Base-by-base conservation (phyloP, 768 basidiomycete species). In the Xerocomus brunneocitrinus region DNA sequence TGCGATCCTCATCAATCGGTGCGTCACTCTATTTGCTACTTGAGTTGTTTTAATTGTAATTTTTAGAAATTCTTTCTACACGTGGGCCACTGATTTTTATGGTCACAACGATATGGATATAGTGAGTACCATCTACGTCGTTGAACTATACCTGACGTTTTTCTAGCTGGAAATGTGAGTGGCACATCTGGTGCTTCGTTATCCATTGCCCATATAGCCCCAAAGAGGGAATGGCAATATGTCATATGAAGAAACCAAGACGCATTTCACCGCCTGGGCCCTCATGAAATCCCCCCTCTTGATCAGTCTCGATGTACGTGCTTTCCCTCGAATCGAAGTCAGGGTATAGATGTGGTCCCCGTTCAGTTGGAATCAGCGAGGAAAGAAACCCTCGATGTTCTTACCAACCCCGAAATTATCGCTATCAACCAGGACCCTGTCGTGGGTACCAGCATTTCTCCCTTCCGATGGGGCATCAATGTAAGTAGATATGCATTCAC, bases 201-300 rank as follows among this genome's bases (percentile, higher is more conserved):
- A 16, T 22, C n/a, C 25, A 31, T 12, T 10, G 4, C 46, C 50
- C 35, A 50, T 38, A 38, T 25, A 24, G 4, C 46, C 16, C 32
- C 7, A 22, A 61, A 85, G 83, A 25, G 85, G 85, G 22, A 86
- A 87, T 53, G 84, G 82, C 13, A 70, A 77, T 31, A 70, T 86
- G 42, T 78, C 79, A 0, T 77, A 74, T 60, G 83, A 87, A 13
- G 85, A 87, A 67, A 68, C 77, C 25, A 86, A 86, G 64, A 75
- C 83, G 3, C 85, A 87, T 62, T 87, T 86, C 63, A 86, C 84
- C 0, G 83, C 81, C 0, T 87, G 85, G 85, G 83, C 83, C 34
- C 67, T 87, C 30, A 78, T 85, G 79, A 87, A 85, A 62, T 82
- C 81, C 0, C 85, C 85, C 3, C 74, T 87, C 13, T 70, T 86